Percentiles rank a stretch among this genome's conserved stretches.
These are phyloP conservation scores for Astrephomene gubernaculifera DNA, from an alignment of 139 green algal species.

Conservation along the genomic window DNA sequence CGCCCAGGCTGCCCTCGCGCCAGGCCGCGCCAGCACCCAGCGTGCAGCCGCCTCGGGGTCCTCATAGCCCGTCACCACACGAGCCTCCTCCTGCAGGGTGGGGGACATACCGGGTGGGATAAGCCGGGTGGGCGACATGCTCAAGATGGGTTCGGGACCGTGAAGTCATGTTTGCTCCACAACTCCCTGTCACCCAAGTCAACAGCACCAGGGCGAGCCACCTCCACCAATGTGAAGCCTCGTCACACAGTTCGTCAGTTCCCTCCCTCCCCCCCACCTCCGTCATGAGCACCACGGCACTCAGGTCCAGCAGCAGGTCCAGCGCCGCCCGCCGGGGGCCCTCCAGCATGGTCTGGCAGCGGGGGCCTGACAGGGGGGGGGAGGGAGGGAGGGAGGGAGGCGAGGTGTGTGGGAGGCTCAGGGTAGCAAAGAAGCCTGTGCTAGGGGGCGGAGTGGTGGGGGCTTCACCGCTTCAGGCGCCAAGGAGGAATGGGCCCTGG, in stretches of 20 bases:
- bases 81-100: constrained; percentile 83
- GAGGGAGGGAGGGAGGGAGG: neutral
- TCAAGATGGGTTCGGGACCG: too few relatives aligned
- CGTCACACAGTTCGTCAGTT: too few relatives aligned
- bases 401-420: neutral
- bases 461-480: neutral
- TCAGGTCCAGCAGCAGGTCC: constrained; percentile 74
- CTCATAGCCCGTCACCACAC: constrained; percentile 76
- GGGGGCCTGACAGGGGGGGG: constrained; percentile 67
- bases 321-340: constrained; percentile 68
- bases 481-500: neutral
- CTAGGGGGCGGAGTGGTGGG: neutral
- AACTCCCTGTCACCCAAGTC: too few relatives aligned
- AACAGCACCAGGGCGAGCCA: too few relatives aligned
- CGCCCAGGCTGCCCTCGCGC: constrained; percentile 73
- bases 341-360: constrained; percentile 74
- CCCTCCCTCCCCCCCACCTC: constrained; percentile 62
- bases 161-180: too few relatives aligned
- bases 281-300: constrained; percentile 90
- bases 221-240: too few relatives aligned
- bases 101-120: too few relatives aligned
- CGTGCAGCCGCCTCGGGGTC: constrained; percentile 72
- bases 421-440: neutral
- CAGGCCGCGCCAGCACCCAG: constrained; percentile 68
- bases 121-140: too few relatives aligned